phyloP scores from a whole-genome alignment of 306 rosid genomes.

The Dryas octopetala region DNA sequence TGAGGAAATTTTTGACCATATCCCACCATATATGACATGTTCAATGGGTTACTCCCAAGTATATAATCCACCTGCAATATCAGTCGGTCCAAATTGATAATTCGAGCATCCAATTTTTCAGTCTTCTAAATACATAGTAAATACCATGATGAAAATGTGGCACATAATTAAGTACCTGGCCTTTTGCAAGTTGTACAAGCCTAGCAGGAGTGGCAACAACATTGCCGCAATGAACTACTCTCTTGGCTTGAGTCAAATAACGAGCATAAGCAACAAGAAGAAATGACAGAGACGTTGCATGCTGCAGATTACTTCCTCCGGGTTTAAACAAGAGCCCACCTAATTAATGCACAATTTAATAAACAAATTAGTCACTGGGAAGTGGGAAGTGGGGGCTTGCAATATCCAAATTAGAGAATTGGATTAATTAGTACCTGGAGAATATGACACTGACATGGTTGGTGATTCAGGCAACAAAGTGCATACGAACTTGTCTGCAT shows the following conservation, averaged over 20 bases:
- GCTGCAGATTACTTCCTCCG: constrained; percentile 34
- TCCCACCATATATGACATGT: constrained; percentile 73
- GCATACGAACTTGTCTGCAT: constrained; percentile 26
- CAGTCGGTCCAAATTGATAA: neutral
- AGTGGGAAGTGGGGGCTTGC: too few relatives aligned
- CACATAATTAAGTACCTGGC: constrained; percentile 18
- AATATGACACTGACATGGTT: constrained; percentile 22
- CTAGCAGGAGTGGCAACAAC: constrained; percentile 13
- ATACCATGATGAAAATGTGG: too few relatives aligned
- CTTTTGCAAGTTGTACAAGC: constrained; percentile 15
- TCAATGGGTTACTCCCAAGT: constrained; percentile 54
- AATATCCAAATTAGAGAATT: too few relatives aligned
- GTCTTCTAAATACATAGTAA: neutral
- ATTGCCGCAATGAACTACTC: constrained; percentile 17
- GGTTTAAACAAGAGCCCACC: constrained; percentile 30
- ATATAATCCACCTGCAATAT: constrained; percentile 58
- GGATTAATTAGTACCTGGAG: constrained; percentile 17
- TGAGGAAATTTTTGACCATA: constrained; percentile 47
- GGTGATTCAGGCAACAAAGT: constrained; percentile 28
- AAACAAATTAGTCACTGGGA: neutral
- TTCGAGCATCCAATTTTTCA: neutral
- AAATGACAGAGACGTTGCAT: constrained; percentile 29
- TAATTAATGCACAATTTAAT: neutral
- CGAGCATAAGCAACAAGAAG: constrained; percentile 22
- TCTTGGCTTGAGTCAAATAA: constrained; percentile 12